A percentile compares a stretch with the other conserved stretches of the same genome.
Evolutionary conservation across 768 basidiomycete genomes (phyloP).

Genomic region (Boletus reticulatus): DNA sequence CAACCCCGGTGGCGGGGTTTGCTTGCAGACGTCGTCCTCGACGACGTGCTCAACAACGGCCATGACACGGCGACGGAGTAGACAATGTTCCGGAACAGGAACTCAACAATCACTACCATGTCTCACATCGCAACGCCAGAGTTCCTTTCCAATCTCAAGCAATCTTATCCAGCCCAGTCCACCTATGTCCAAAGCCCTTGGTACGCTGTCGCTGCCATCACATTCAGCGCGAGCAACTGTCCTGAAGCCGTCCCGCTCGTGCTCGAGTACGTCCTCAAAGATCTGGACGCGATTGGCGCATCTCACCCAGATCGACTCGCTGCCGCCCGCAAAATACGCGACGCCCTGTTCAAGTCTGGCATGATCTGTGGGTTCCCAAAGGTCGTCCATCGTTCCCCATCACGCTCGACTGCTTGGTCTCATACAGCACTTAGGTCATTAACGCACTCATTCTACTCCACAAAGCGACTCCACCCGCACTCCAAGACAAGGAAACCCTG

Average conservation of each 20-base stretch:
- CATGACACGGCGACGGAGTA: too few species aligned
- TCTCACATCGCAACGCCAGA: conserved; percentile 36
- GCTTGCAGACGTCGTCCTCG: too few species aligned
- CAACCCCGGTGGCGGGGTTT: too few species aligned
- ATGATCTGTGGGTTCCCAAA: conserved; percentile 56
- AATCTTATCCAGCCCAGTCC: conserved; percentile 39
- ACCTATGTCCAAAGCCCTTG: conserved; percentile 45
- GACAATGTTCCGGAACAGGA: too few species aligned
- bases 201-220: conserved; percentile 57
- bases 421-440: conserved; percentile 35
- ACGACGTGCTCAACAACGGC: too few species aligned
- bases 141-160: conserved; percentile 44
- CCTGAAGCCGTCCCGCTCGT: conserved; percentile 58
- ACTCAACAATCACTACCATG: conserved; percentile 1
- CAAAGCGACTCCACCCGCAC: conserved; percentile 49
- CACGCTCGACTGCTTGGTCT: neutral
- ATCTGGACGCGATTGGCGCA: conserved; percentile 36
- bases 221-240: conserved; percentile 56
- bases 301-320: conserved; percentile 35
- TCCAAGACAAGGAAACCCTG: conserved; percentile 45
- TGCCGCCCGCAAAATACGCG: conserved; percentile 56
- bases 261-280: conserved; percentile 47
- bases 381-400: conserved; percentile 32
- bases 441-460: conserved; percentile 53
- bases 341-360: conserved; percentile 62